Conservation (phyloP, 805 yeast genomes). For the Lipomyces yamanashiensis region DNA sequence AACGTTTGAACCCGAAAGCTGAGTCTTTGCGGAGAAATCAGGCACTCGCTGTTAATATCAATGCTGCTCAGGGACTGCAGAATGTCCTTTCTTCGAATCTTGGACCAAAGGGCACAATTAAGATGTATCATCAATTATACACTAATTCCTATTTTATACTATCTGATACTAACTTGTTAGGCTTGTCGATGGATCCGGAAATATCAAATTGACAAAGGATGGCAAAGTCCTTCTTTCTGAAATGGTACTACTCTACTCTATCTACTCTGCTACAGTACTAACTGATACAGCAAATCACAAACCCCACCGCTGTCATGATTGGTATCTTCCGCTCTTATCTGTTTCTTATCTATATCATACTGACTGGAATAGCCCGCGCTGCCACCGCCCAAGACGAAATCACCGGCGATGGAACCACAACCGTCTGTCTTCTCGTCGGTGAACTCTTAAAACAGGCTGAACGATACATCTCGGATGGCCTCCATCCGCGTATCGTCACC, state of each 20-base stretch:
- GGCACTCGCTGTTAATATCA: slow-evolving; percentile 91
- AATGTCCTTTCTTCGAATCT: slow-evolving; percentile 87
- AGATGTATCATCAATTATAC: slow-evolving; percentile 57
- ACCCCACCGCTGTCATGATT: slow-evolving; percentile 86
- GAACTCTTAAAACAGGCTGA: slow-evolving; percentile 94
- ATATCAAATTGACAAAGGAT: slow-evolving; percentile 93
- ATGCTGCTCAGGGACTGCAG: slow-evolving; percentile 97
- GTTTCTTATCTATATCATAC: background rate
- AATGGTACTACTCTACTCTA: slow-evolving; percentile 55
- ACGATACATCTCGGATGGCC: slow-evolving; percentile 87
- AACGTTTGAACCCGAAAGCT: slow-evolving; percentile 93
- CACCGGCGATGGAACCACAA: slow-evolving; percentile 99
- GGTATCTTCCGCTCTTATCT: slow-evolving; percentile 35
- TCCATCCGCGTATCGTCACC: slow-evolving; percentile 91
- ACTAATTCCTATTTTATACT: background rate
- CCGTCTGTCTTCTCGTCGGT: slow-evolving; percentile 92
- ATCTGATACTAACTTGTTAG: slow-evolving; percentile 17
- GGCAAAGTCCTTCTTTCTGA: slow-evolving; percentile 92
- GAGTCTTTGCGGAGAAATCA: slow-evolving; percentile 95
- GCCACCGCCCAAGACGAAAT: slow-evolving; percentile 99
- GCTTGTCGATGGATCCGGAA: slow-evolving; percentile 94
- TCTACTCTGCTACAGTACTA: background rate
- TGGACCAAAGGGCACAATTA: slow-evolving; percentile 96
- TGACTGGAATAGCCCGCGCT: slow-evolving; percentile 68
- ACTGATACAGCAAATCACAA: slow-evolving; percentile 68